These are phyloP conservation scores for Pseudocercospora crystallina DNA, from an alignment of 2,329 filamentous ascomycete genomes.

Conservation along the genomic window DNA sequence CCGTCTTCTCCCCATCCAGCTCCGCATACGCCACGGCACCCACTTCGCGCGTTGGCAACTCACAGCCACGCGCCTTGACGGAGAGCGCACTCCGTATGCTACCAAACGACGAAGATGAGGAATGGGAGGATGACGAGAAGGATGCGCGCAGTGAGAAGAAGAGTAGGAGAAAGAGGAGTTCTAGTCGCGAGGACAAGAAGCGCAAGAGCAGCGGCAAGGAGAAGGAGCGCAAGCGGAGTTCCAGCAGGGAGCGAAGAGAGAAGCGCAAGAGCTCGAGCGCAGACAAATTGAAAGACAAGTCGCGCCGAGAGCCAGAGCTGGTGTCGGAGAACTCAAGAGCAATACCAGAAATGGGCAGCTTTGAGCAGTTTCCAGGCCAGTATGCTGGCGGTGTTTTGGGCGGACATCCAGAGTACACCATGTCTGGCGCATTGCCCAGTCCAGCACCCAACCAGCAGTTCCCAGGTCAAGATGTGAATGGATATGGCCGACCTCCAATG, in stretches of 20 bases:
- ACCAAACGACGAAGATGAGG: slow-evolving; percentile 31
- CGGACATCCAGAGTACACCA: slow-evolving; percentile 15
- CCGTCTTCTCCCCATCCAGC: slow-evolving; percentile 5
- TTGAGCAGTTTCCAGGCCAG: slow-evolving; percentile 35
- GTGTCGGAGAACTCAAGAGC: slow-evolving; percentile 24
- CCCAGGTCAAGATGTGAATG: slow-evolving; percentile 55
- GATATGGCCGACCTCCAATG: slow-evolving; percentile 44
- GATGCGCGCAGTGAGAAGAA: slow-evolving; percentile 30
- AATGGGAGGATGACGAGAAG: slow-evolving; percentile 35
- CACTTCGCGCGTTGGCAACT: slow-evolving; percentile 27
- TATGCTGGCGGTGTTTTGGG: slow-evolving; percentile 24
- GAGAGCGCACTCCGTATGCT: slow-evolving; percentile 36
- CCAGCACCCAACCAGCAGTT: slow-evolving; percentile 48
- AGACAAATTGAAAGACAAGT: slow-evolving; percentile 23
- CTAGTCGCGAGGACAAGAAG: slow-evolving; percentile 24
- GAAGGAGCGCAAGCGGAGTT: slow-evolving; percentile 31
- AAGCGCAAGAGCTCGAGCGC: slow-evolving; percentile 14
- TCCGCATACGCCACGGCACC: slow-evolving; percentile 39
- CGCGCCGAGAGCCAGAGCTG: slow-evolving; percentile 14
- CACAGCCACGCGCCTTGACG: slow-evolving; percentile 27
- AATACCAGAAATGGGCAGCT: slow-evolving; percentile 31
- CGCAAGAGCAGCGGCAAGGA: slow-evolving; percentile 33
- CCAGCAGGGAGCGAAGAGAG: slow-evolving; percentile 23
- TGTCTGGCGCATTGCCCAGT: slow-evolving; percentile 34
- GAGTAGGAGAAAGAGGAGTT: slow-evolving; percentile 28